Conservation (phyloP, 768 basidiomycete species). For the Agrocybe chaxingu region DNA sequence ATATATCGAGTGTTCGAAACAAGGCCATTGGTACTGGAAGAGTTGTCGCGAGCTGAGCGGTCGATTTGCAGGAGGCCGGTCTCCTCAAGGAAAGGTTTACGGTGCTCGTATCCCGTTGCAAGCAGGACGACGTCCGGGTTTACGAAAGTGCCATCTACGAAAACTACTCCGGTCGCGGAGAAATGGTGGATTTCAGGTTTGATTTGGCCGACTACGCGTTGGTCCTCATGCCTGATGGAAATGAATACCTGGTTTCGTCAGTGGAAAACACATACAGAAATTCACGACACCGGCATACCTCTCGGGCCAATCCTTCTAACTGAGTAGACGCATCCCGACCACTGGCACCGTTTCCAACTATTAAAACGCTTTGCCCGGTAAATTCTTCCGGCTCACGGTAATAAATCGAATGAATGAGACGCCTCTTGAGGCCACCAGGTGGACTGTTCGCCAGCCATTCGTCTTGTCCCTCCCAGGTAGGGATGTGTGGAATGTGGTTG, state of each 20-base stretch:
- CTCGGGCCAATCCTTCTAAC: slow-evolving; percentile 31
- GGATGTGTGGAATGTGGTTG: slow-evolving; percentile 48
- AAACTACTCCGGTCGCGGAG: slow-evolving; percentile 38
- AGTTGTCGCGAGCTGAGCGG: slow-evolving; percentile 23
- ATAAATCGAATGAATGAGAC: slow-evolving; percentile 51
- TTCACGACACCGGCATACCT: slow-evolving; percentile 27
- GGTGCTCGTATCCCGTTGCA: slow-evolving; percentile 53
- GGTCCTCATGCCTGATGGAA: slow-evolving; percentile 28
- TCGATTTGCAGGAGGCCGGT: slow-evolving; percentile 27
- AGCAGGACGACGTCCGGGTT: slow-evolving; percentile 48
- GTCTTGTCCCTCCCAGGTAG: slow-evolving; percentile 43
- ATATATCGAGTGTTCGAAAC: slow-evolving; percentile 51
- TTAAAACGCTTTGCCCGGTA: slow-evolving; percentile 38
- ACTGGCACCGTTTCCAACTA: slow-evolving; percentile 43
- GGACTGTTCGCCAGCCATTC: slow-evolving; percentile 38
- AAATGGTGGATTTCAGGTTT: slow-evolving; percentile 50
- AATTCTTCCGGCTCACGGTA: slow-evolving; percentile 47
- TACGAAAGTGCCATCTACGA: slow-evolving; percentile 41
- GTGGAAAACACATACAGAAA: neutral
- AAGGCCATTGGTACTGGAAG: slow-evolving; percentile 23
- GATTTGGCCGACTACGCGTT: slow-evolving; percentile 19
- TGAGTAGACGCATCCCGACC: slow-evolving; percentile 48
- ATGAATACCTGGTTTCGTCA: slow-evolving; percentile 18
- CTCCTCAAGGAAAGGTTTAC: slow-evolving; percentile 42
- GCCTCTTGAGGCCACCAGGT: slow-evolving; percentile 21